Evolutionary conservation across 1,284 basidiomycete species (phyloP), one percentile per base, ranked within the genome.

Genomic region (Sporisorium scitamineum): DNA sequence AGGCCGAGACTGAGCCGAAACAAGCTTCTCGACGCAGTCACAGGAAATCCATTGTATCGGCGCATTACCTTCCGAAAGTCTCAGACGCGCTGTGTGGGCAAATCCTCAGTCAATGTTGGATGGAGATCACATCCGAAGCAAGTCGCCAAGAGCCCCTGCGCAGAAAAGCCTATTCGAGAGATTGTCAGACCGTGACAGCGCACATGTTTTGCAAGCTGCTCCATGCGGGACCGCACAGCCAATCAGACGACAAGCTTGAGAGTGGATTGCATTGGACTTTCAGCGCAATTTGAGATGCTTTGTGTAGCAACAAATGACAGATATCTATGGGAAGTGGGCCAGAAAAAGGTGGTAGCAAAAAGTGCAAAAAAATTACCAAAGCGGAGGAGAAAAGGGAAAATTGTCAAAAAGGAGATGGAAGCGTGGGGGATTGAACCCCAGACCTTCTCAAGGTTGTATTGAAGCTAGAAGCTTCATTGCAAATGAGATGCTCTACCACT

Each of bases 401-500:
- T 22, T 31, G 11, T 5, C 20, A 59, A 62, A 70, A 61, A 61
- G 42, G 42, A 41, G 31, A 26, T 74, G 71, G 71, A 74, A 62
- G 29, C 50, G 31, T 65, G 54, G 71, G 65, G 71, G 71, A 65
- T 74, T 69, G 71, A 74, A 74, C 71, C 65, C 71, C 56, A 65
- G 71, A 69, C 71, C 65, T 74, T 69, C 66, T 63, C 71, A 42
- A 74, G 13, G 26, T 45, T 57, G 47, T 18, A 53, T 16, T 34
- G 48, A 50, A 50, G 20, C 11, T 31, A 5, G 7, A 5, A 20
- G 14, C 20, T 60, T 55, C 11, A 32, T 20, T 74, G 71, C 71
- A 74, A 74, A 74, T 42, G 65, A 63, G 66, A 69, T 55, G 66
- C 71, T 74, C 71, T 74, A 24, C 71, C 65, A 74, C 71, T 74